Evolutionary conservation across 1,139 yeast species (phyloP), one percentile per base, ranked within the genome.

Genomic region (Sugiyamaella castrensis): DNA sequence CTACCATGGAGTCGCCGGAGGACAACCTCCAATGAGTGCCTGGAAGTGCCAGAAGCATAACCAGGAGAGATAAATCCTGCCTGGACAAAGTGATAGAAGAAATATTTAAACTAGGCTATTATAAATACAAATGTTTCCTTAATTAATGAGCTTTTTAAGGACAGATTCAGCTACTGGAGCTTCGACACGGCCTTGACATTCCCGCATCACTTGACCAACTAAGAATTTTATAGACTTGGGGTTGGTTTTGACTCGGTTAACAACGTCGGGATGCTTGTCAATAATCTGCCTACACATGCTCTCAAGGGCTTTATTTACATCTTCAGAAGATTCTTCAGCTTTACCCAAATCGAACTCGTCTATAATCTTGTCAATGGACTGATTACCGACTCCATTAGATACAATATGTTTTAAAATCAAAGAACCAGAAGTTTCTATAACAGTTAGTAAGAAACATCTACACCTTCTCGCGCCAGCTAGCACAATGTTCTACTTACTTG

Each of bases 171-270:
- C 47, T 13, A 42, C 39, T 9, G 32, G 31, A 5, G 68, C 65
- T 40, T 61, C 64, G 9, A 63, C 60, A 24, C 66, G 51, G 1
- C 96, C 96, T 54, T 81, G 82, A 1, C 87, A 77, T 51, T 75
- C 71, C 57, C 81, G 78, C 96, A 94, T 88, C 12, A 89, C 95
- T 62, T 80, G 80, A 0, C 98, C 98, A 2, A 92, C 76, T 50
- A 92, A 71, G 60, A 74, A 89, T 60, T 89, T 87, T 28, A 91
- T 65, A 13, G 89, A 79, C 40, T 77, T 79, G 36, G 71, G 69
- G 49, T 84, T 84, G 0, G 71, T 64, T 31, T 68, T 65, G 15
- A 85, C 76, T 44, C 80, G 79, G 4, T 71, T 69, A 8, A 85
- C 85, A 12, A 85, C 79, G 15, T 76, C 79, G 1, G 75, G 74